Evolutionary conservation across 257 asterid species (phyloP), one percentile per base, ranked within the genome.

Genomic region (Agastache rugosa): DNA sequence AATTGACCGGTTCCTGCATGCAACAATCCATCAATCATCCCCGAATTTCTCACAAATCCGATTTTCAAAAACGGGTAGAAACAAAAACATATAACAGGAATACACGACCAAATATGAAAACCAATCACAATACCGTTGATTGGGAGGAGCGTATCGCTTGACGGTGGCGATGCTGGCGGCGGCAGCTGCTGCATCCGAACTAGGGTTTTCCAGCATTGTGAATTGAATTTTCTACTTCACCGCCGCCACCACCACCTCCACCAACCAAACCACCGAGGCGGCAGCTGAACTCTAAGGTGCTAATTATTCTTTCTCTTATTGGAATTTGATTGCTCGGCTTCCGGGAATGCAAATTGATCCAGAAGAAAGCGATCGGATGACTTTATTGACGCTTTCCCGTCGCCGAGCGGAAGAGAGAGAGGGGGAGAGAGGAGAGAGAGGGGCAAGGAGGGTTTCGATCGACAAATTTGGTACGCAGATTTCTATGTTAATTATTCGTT

Each of bases 131-230:
- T 82, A 93, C 98, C 97, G 84, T 68, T 93, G 98, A 83, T 89
- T 91, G 64, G 97, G 97, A 75, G 96, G 96, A 10, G 97, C 98
- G 73, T 91, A 93, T 72, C 94, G 96, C 82, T 88, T 91, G 81
- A 88, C 87, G 79, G 89, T 77, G 74, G 89, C 89, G 63, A 70
- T 83, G 78, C 80, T 80, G 82, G 85, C 87, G 82, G 85, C 87
- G 58, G 85, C 76, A 67, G 90, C 82, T 39, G 89, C 79, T 71
- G 89, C 79, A 76, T 89, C 96, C 62, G 82, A 72, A 76, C 84
- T 78, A 79, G 90, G 90, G 79, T 79, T 87, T 74, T 93, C 97
- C 85, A 86, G 88, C 98, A 93, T 93, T 69, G 75, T 84, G 39
- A 58, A 69, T 73, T 67, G 48, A 78, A 27, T 31, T 23, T 70